Conservation (phyloP, 169 alveolate genomes). For the Plasmodium inui region DNA sequence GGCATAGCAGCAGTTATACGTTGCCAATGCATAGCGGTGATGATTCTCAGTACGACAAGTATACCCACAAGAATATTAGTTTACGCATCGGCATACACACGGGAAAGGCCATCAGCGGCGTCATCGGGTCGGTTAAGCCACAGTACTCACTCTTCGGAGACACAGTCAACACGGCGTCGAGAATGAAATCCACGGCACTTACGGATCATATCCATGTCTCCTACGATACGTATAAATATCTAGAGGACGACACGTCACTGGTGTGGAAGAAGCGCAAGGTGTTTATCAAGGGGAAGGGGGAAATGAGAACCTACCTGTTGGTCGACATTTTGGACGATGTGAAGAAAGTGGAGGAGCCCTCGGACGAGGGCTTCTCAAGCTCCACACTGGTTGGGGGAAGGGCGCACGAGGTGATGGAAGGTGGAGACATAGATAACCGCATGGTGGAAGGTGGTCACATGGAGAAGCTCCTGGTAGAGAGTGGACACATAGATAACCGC, state of each 20-base stretch:
- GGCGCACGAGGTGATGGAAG: background rate
- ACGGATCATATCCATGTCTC: constrained; percentile 83
- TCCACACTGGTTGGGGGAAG: constrained; percentile 9
- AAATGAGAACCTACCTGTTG: constrained; percentile 82
- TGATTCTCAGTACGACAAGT: constrained; percentile 81
- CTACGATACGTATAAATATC: constrained; percentile 75
- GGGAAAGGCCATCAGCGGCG: constrained; percentile 97
- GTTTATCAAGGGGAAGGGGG: constrained; percentile 85
- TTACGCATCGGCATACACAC: constrained; percentile 96
- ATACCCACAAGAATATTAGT: constrained; percentile 78
- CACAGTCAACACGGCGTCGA: constrained; percentile 97
- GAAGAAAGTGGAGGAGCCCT: background rate
- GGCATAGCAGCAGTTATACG: constrained; percentile 91
- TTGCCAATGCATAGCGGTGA: constrained; percentile 92
- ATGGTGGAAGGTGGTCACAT: background rate
- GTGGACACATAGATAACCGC: background rate
- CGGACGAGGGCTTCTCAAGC: background rate
- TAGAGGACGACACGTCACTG: constrained; percentile 76
- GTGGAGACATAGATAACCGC: background rate
- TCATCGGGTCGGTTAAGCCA: constrained; percentile 98
- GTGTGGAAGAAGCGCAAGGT: constrained; percentile 80
- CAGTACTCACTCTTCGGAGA: constrained; percentile 98
- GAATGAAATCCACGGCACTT: constrained; percentile 89
- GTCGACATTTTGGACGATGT: constrained; percentile 58
- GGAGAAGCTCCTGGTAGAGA: background rate